phyloP scores from a whole-genome alignment of 2,329 filamentous ascomycete species.

The Hypoxylon sp. region DNA sequence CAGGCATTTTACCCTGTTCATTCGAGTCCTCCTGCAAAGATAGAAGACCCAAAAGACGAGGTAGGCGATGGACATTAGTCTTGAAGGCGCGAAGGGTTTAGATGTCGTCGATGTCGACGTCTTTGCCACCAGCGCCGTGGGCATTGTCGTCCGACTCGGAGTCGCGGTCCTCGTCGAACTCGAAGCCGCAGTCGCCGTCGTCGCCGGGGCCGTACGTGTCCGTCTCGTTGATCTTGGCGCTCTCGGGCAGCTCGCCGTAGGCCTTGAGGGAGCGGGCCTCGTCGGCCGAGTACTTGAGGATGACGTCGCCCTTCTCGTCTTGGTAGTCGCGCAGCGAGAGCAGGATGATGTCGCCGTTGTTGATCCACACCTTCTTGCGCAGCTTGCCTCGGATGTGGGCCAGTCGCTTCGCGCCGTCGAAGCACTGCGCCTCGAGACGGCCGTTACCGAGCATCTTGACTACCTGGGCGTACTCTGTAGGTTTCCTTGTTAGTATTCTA shows the following conservation, averaged over 20 bases:
- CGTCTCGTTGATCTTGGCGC: slow-evolving; percentile 99
- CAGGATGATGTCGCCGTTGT: slow-evolving; percentile 94
- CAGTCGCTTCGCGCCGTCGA: slow-evolving; percentile 87
- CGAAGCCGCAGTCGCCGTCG: slow-evolving; percentile 95
- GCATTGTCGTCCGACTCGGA: slow-evolving; percentile 62
- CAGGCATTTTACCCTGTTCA: slow-evolving; percentile 55
- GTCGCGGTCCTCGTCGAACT: slow-evolving; percentile 94
- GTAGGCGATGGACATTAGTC: slow-evolving; percentile 16
- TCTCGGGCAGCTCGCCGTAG: slow-evolving; percentile 96
- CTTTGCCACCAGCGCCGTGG: slow-evolving; percentile 65
- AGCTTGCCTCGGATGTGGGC: slow-evolving; percentile 94
- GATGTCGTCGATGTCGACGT: slow-evolving; percentile 96
- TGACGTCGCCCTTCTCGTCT: slow-evolving; percentile 91
- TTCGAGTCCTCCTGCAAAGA: slow-evolving; percentile 7
- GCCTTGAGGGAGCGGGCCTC: slow-evolving; percentile 95
- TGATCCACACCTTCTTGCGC: slow-evolving; percentile 99
- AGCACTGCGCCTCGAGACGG: slow-evolving; percentile 90
- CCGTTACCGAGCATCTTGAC: slow-evolving; percentile 97
- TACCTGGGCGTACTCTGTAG: slow-evolving; percentile 70
- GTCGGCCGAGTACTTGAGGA: slow-evolving; percentile 94
- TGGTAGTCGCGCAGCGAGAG: slow-evolving; percentile 91
- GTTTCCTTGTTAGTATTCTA: slow-evolving; percentile 5
- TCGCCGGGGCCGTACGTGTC: slow-evolving; percentile 92
- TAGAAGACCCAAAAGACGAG: slow-evolving; percentile 15
- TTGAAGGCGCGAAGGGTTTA: slow-evolving; percentile 55